Conservation (phyloP, 2,329 filamentous ascomycete species). For the Curvularia sp. region DNA sequence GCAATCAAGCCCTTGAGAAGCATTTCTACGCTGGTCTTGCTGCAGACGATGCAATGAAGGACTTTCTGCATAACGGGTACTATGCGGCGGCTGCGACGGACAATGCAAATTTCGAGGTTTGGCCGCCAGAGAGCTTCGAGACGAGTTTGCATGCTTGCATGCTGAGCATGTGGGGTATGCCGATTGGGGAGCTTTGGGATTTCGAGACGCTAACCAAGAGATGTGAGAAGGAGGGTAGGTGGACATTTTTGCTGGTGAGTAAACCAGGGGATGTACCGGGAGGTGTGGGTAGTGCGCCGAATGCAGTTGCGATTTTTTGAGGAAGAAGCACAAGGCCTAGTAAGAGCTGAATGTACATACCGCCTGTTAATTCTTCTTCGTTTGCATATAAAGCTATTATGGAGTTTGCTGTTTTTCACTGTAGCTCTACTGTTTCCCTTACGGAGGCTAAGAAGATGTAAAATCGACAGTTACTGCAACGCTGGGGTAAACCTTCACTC, state of each 20-base stretch:
- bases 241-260: constrained; percentile 65
- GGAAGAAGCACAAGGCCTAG: not conserved
- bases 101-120: constrained; percentile 46
- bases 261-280: constrained; percentile 51
- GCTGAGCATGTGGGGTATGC: constrained; percentile 43
- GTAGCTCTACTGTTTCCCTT: not conserved
- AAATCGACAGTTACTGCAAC: not conserved
- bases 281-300: constrained; percentile 41
- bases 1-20: constrained; percentile 17
- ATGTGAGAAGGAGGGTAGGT: constrained; percentile 40
- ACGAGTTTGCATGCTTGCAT: constrained; percentile 33
- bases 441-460: not conserved
- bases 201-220: constrained; percentile 39
- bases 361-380: not conserved
- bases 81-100: constrained; percentile 44
- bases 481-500: not conserved
- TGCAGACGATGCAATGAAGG: constrained; percentile 81
- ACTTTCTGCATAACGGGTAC: constrained; percentile 78
- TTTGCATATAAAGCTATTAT: not conserved
- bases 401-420: not conserved
- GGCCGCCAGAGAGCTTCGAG: constrained; percentile 27
- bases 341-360: not conserved
- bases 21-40: constrained; percentile 67
- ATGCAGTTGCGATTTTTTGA: constrained; percentile 36
- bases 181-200: constrained; percentile 49